phyloP scores from a whole-genome alignment of 2,329 filamentous ascomycete species.

The Paraphoma sp. region DNA sequence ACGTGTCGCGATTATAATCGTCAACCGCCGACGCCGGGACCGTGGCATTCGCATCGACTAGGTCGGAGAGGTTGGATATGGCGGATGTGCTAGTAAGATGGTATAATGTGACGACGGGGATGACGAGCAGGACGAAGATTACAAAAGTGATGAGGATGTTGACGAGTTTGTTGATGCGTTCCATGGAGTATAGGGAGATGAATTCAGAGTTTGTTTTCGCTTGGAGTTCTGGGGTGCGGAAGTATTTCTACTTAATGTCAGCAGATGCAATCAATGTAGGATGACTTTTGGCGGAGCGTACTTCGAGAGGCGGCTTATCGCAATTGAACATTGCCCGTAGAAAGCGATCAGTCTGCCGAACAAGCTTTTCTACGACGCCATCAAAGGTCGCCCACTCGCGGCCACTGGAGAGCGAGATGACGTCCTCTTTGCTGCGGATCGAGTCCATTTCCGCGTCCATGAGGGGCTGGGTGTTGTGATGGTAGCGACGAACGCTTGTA shows the following conservation, averaged over 20 bases:
- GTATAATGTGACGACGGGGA: conserved; percentile 52
- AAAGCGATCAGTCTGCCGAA: conserved; percentile 32
- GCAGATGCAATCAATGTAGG: background rate
- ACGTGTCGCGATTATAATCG: conserved; percentile 34
- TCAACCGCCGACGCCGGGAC: conserved; percentile 5
- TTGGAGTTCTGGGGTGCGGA: conserved; percentile 48
- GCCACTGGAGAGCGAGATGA: conserved; percentile 47
- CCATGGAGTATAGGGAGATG: conserved; percentile 46
- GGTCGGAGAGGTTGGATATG: background rate
- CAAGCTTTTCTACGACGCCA: conserved; percentile 43
- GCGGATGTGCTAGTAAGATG: conserved; percentile 36
- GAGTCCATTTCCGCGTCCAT: conserved; percentile 44
- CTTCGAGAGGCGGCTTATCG: conserved; percentile 32
- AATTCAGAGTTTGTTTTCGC: conserved; percentile 44
- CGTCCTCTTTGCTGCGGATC: conserved; percentile 51
- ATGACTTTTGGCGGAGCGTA: conserved; percentile 5
- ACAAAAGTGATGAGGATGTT: conserved; percentile 52
- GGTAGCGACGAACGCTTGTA: conserved; percentile 45
- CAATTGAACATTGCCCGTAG: conserved; percentile 30
- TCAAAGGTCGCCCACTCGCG: conserved; percentile 51
- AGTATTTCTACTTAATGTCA: conserved; percentile 35
- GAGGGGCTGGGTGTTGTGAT: conserved; percentile 45
- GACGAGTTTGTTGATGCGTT: conserved; percentile 49
- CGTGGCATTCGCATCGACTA: background rate
- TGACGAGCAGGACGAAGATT: conserved; percentile 51